Percentiles rank a stretch among this genome's conserved stretches.
These are phyloP conservation scores for Angophora floribunda DNA, from an alignment of 345 rosid species.

Conservation along the genomic window DNA sequence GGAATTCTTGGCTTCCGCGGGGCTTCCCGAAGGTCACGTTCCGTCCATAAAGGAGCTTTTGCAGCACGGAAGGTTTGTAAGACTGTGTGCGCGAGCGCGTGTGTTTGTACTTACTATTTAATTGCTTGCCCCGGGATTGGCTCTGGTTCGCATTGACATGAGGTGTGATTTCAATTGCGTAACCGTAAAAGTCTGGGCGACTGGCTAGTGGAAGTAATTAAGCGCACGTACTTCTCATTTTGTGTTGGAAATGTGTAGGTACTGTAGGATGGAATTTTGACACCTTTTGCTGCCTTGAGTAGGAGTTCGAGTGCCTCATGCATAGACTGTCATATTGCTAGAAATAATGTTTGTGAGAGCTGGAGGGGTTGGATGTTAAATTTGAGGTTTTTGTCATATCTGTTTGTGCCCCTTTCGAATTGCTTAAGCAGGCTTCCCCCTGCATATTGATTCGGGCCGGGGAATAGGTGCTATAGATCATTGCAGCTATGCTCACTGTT, in stretches of 20 bases:
- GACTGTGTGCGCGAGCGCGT: not conserved
- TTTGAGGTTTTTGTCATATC: not conserved
- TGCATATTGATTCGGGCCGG: not conserved
- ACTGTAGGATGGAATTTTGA: not conserved
- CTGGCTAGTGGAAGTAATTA: not conserved
- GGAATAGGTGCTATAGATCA: not conserved
- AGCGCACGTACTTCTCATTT: not conserved
- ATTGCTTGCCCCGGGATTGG: not conserved
- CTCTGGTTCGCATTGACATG: not conserved
- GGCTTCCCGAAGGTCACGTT: constrained; percentile 58
- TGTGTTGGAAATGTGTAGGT: not conserved
- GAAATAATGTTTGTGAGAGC: not conserved
- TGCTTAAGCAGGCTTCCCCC: not conserved
- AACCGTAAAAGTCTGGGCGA: not conserved
- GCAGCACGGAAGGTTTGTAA: constrained; percentile 57
- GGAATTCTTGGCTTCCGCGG: constrained; percentile 53
- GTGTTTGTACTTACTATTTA: not conserved
- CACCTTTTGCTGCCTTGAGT: not conserved
- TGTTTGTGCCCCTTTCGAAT: not conserved
- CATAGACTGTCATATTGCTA: not conserved
- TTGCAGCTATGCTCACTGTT: not conserved
- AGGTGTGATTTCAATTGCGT: not conserved
- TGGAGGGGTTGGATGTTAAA: not conserved
- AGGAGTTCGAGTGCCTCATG: not conserved
- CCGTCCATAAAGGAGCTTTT: constrained; percentile 79